Percentiles rank a stretch among this genome's conserved stretches.
phyloP scores from a whole-genome alignment of 768 basidiomycete species.

The Tulasnella sp. region DNA sequence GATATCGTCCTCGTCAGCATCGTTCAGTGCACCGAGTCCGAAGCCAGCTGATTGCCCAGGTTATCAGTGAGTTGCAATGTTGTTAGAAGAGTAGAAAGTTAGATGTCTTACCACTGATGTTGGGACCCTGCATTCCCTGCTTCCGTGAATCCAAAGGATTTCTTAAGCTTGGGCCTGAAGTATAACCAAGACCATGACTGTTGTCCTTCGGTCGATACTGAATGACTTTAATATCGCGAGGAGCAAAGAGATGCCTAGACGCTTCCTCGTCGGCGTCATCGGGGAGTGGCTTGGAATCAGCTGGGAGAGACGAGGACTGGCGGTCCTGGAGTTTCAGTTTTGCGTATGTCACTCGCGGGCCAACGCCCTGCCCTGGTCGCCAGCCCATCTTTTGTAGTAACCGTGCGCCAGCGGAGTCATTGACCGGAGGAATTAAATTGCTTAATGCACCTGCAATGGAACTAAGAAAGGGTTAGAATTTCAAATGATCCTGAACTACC shows the following conservation, averaged over 20 bases:
- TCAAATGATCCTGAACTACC: background rate
- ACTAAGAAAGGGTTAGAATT: slow-evolving; percentile 27
- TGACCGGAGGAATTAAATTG: slow-evolving; percentile 57
- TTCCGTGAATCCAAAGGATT: background rate
- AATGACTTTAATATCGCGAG: slow-evolving; percentile 58
- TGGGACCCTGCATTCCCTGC: slow-evolving; percentile 9
- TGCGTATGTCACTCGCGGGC: slow-evolving; percentile 68
- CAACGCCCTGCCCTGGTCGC: slow-evolving; percentile 84
- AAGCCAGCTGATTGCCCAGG: slow-evolving; percentile 48
- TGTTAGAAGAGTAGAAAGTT: background rate
- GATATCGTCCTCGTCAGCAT: slow-evolving; percentile 86
- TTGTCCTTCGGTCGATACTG: slow-evolving; percentile 58
- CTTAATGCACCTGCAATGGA: slow-evolving; percentile 50
- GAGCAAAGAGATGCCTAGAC: slow-evolving; percentile 74
- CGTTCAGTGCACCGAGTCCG: slow-evolving; percentile 79
- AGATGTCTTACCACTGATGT: slow-evolving; percentile 17
- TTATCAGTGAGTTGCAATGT: background rate
- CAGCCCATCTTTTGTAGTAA: slow-evolving; percentile 95
- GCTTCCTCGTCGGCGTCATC: slow-evolving; percentile 67
- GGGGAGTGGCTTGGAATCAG: slow-evolving; percentile 24
- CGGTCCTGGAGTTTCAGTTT: slow-evolving; percentile 62
- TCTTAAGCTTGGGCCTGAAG: slow-evolving; percentile 38
- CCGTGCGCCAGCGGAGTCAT: slow-evolving; percentile 69
- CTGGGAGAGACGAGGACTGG: slow-evolving; percentile 28
- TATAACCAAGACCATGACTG: slow-evolving; percentile 69